Conservation (phyloP, 805 yeast species). For the Grigorovia jiainica region DNA sequence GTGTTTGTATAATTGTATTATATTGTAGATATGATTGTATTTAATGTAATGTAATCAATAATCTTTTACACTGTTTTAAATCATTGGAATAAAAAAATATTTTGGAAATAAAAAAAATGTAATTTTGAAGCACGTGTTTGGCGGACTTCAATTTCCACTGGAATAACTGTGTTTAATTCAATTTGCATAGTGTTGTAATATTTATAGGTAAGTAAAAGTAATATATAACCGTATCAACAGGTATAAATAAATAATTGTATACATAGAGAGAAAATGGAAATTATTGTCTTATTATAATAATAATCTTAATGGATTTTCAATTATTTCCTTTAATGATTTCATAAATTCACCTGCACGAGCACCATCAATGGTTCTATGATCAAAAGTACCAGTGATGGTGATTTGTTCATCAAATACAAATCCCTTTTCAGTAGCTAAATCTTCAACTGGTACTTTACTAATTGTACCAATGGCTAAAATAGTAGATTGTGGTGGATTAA, state of each 20-base stretch:
- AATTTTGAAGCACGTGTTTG: too few species aligned
- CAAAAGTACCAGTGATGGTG: conserved; percentile 92
- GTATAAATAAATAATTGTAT: too few species aligned
- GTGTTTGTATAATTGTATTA: not conserved
- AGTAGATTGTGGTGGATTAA: conserved; percentile 95
- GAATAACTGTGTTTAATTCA: too few species aligned
- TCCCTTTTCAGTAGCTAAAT: conserved; percentile 82
- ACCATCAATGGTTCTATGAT: conserved; percentile 96
- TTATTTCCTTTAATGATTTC: conserved; percentile 78
- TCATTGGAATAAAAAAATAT: not conserved
- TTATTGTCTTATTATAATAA: conserved; percentile 45
- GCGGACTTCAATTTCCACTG: too few species aligned
- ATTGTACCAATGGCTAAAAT: conserved; percentile 92
- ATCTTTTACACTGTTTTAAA: not conserved
- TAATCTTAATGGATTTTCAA: conserved; percentile 95
- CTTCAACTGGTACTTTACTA: conserved; percentile 88
- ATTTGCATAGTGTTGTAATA: too few species aligned
- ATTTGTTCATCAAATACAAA: conserved; percentile 86
- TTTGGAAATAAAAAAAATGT: too few species aligned
- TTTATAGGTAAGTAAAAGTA: too few species aligned
- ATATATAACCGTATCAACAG: too few species aligned
- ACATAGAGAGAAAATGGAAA: not conserved
- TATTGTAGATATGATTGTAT: not conserved
- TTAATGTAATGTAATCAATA: too few species aligned
- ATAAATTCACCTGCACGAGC: conserved; percentile 97